Percentiles rank a stretch among this genome's conserved stretches.
phyloP scores from a whole-genome alignment of 805 yeast species.

The Hanseniaspora taiwanica region DNA sequence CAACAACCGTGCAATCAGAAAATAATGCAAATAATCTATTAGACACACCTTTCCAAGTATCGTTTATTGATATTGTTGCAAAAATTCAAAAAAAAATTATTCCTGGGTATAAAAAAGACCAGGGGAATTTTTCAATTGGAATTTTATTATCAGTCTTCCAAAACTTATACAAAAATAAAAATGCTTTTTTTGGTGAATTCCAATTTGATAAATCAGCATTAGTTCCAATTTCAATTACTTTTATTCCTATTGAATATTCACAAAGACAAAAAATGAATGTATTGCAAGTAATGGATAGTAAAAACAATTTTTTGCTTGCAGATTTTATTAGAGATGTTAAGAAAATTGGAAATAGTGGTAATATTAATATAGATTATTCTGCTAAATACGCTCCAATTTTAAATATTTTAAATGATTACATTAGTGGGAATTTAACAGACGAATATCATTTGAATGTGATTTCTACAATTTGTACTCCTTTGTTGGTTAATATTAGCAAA shows the following conservation, averaged over 20 bases:
- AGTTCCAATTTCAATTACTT: conserved; percentile 31
- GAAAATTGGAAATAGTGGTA: not conserved
- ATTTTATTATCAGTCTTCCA: not conserved
- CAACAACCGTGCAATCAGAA: no score
- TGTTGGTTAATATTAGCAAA: not conserved
- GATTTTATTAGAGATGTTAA: not conserved
- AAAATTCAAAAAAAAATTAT: not conserved
- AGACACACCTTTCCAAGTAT: not conserved
- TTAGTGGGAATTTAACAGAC: conserved; percentile 35
- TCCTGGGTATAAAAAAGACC: no score
- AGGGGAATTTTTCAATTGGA: not conserved
- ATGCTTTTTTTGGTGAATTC: conserved; percentile 27
- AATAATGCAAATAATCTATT: not conserved
- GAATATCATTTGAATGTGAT: conserved; percentile 29
- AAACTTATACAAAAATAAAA: not conserved
- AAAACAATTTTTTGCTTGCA: not conserved
- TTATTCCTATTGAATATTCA: conserved; percentile 28
- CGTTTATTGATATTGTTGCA: not conserved
- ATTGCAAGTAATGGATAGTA: not conserved
- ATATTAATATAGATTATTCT: not conserved
- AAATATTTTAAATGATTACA: conserved; percentile 38
- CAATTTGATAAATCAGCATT: conserved; percentile 20
- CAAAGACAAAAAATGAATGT: conserved; percentile 8
- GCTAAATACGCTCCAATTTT: conserved; percentile 27
- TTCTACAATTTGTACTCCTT: conserved; percentile 27